Conservation (phyloP, 495 filamentous ascomycete species). For the Aspergillus baeticus region DNA sequence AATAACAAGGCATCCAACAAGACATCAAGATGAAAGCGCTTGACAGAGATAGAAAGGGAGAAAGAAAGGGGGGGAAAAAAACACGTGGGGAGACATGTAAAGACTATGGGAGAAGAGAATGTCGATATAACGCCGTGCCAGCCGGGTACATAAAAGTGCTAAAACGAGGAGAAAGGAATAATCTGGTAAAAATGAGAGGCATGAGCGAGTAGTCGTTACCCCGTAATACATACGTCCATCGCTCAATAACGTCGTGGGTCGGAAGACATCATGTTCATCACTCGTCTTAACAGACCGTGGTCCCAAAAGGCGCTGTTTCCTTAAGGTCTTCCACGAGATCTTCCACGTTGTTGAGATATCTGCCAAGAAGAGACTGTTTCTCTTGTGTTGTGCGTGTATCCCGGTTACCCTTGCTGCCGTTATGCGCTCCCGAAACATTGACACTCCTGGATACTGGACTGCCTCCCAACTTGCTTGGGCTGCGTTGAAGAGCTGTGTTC, state of each 20-base stretch:
- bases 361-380: conserved; percentile 79
- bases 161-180: conserved; percentile 15
- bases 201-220: conserved; percentile 11
- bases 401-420: conserved; percentile 33
- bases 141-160: conserved; percentile 15
- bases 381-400: conserved; percentile 74
- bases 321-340: conserved; percentile 87
- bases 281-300: conserved; percentile 37
- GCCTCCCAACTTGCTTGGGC: conserved; percentile 65
- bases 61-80: conserved; percentile 9
- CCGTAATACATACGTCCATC: conserved; percentile 19
- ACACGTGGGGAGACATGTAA: conserved; percentile 10
- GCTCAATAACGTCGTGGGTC: conserved; percentile 21
- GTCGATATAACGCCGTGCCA: conserved; percentile 14
- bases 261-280: conserved; percentile 12
- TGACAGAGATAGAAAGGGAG: conserved; percentile 2
- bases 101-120: neutral
- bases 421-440: conserved; percentile 35
- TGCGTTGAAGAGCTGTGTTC: conserved; percentile 56
- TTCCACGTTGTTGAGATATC: conserved; percentile 85
- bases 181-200: conserved; percentile 3
- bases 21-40: neutral
- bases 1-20: neutral
- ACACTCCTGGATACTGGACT: conserved; percentile 37
- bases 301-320: conserved; percentile 62